A percentile compares a stretch with the other conserved stretches of the same genome.
Evolutionary conservation across 2,329 filamentous ascomycete genomes (phyloP).

Genomic region (Ambrosiella cleistominuta): DNA sequence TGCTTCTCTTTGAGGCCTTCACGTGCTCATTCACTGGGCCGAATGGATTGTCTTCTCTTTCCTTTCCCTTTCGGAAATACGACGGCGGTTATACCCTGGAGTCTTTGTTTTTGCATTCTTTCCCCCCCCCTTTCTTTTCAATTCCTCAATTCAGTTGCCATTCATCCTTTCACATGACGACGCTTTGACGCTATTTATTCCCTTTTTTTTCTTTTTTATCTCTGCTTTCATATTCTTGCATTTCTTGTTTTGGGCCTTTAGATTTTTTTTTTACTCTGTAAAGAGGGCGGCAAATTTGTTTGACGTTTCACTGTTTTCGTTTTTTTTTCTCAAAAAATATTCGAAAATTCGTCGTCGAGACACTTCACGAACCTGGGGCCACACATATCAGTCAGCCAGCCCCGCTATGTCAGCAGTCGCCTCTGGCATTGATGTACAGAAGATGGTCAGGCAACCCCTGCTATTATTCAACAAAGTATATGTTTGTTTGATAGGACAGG

Average conservation of each 20-base stretch:
- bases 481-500: too few species aligned
- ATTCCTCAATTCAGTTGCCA: slow-evolving; percentile 1
- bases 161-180: slow-evolving; percentile 1
- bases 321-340: neutral
- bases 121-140: neutral
- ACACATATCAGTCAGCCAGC: neutral
- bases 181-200: neutral
- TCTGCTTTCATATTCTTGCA: slow-evolving; percentile 15
- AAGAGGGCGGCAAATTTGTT: slow-evolving; percentile 10
- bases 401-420: neutral
- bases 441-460: too few species aligned
- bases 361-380: neutral
- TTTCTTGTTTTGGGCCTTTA: slow-evolving; percentile 4
- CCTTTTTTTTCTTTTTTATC: neutral
- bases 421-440: too few species aligned
- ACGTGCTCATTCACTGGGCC: neutral
- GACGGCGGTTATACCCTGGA: slow-evolving; percentile 9
- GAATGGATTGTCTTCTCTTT: neutral
- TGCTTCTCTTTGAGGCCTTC: neutral
- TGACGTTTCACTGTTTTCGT: slow-evolving; percentile 2
- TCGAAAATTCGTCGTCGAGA: neutral
- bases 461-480: too few species aligned
- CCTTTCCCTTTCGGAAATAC: neutral
- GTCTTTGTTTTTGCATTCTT: neutral
- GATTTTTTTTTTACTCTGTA: slow-evolving; percentile 10